Evolutionary conservation across 1,139 yeast species (phyloP).

Genomic region (Lodderomyces beijingensis): DNA sequence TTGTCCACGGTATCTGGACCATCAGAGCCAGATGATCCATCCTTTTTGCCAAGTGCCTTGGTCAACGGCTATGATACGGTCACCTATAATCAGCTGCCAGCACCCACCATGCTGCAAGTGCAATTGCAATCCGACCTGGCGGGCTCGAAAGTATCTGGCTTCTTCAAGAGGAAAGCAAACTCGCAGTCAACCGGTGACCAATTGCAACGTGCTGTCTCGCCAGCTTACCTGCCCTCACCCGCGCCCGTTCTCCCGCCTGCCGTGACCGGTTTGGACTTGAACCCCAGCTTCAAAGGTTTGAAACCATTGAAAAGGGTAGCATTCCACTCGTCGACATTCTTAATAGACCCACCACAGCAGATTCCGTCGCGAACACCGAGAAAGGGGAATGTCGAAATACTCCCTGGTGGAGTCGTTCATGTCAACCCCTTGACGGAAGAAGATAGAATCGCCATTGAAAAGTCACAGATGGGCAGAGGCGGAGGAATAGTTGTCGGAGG

Average conservation of each 20-base stretch:
- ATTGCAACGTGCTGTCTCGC: slow-evolving; percentile 2
- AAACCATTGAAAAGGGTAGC: slow-evolving; percentile 63
- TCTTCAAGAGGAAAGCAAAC: not conserved
- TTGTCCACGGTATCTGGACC: slow-evolving; percentile 14
- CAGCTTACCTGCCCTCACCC: slow-evolving; percentile 7
- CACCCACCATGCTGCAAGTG: not conserved
- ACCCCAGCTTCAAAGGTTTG: slow-evolving; percentile 22
- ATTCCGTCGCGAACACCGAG: slow-evolving; percentile 64
- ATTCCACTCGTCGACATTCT: slow-evolving; percentile 67
- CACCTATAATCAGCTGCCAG: slow-evolving; percentile 10
- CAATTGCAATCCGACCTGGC: not conserved
- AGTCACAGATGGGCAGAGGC: slow-evolving; percentile 48
- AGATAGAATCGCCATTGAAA: slow-evolving; percentile 43
- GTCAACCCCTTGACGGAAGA: slow-evolving; percentile 62
- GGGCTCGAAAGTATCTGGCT: not conserved
- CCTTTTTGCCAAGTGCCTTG: slow-evolving; percentile 44
- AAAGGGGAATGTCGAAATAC: slow-evolving; percentile 65
- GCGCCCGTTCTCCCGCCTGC: slow-evolving; percentile 8
- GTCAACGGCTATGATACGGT: slow-evolving; percentile 16
- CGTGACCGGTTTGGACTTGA: slow-evolving; percentile 10
- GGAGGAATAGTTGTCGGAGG: slow-evolving; percentile 84
- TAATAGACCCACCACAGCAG: slow-evolving; percentile 70
- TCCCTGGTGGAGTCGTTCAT: slow-evolving; percentile 54
- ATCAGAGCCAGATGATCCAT: slow-evolving; percentile 6
- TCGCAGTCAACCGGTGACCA: slow-evolving; percentile 4